These are phyloP conservation scores for Penicillium sp. DNA, from an alignment of 2,329 filamentous ascomycete species.

Conservation along the genomic window DNA sequence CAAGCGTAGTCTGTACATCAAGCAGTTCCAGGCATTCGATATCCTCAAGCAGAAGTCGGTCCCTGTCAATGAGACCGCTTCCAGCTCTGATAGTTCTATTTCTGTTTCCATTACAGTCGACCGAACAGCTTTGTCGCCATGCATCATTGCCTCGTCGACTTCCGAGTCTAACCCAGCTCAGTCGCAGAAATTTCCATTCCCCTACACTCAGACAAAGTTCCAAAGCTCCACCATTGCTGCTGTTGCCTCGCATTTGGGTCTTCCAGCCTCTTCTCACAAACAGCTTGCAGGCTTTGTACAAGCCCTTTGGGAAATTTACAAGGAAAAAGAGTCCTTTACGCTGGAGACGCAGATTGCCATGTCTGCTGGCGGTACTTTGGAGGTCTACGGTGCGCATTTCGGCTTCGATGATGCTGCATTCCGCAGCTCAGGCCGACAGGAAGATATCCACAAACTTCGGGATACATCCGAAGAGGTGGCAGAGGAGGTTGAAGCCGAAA, in stretches of 20 bases:
- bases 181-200: conserved; percentile 59
- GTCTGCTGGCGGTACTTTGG: conserved; percentile 42
- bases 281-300: conserved; percentile 52
- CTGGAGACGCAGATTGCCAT: conserved; percentile 53
- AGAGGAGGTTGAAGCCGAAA: conserved; percentile 61
- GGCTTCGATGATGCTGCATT: conserved; percentile 70
- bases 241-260: conserved; percentile 50
- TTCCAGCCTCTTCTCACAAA: conserved; percentile 47
- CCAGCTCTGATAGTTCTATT: conserved; percentile 36
- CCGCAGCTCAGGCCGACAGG: conserved; percentile 60
- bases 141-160: conserved; percentile 60
- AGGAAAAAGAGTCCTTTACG: conserved; percentile 63
- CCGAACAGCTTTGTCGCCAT: conserved; percentile 60
- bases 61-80: conserved; percentile 39
- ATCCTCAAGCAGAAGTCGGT: conserved; percentile 55
- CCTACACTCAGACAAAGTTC: conserved; percentile 53
- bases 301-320: conserved; percentile 59
- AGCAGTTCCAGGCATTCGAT: conserved; percentile 52
- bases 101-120: conserved; percentile 65
- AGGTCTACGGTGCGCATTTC: conserved; percentile 56
- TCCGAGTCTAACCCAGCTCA: conserved; percentile 44
- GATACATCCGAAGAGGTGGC: conserved; percentile 52
- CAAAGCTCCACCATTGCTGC: conserved; percentile 42
- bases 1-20: conserved; percentile 53
- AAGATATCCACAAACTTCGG: conserved; percentile 58